A percentile compares a stretch with the other conserved stretches of the same genome.
Evolutionary conservation across 148 eudicot genomes (phyloP).

Genomic region (Diospyros kaki): DNA sequence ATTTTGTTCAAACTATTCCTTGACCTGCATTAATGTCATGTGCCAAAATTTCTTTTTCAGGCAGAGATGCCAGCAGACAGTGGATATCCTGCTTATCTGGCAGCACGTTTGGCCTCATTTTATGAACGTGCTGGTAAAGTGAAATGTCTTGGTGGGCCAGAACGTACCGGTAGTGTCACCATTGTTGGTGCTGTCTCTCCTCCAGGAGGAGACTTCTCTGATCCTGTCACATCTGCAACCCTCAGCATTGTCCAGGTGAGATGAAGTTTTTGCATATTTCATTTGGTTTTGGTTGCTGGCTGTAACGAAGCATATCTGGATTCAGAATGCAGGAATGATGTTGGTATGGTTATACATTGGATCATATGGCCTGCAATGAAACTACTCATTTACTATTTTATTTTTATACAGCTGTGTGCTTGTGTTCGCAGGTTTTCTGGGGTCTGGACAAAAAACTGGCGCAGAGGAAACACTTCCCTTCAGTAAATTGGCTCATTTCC

Average conservation of each 20-base stretch:
- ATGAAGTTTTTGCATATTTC: slow-evolving; percentile 8
- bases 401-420: slow-evolving; percentile 4
- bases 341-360: neutral
- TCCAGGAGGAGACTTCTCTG: slow-evolving; percentile 99
- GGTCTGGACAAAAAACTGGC: slow-evolving; percentile 98
- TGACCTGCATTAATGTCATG: neutral
- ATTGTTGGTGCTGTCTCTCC: slow-evolving; percentile 99
- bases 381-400: neutral
- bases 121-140: slow-evolving; percentile 99
- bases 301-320: neutral
- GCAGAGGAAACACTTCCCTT: slow-evolving; percentile 97
- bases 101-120: slow-evolving; percentile 97
- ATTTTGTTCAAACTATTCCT: slow-evolving; percentile 1
- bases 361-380: neutral
- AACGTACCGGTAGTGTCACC: slow-evolving; percentile 96
- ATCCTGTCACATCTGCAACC: slow-evolving; percentile 99
- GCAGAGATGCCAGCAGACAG: slow-evolving; percentile 99
- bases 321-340: neutral
- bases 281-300: neutral
- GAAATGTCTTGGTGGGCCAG: slow-evolving; percentile 97
- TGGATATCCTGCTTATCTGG: slow-evolving; percentile 99
- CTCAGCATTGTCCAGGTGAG: slow-evolving; percentile 94
- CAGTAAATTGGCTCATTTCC: slow-evolving; percentile 99
- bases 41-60: slow-evolving; percentile 29
- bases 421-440: slow-evolving; percentile 82